Conservation (phyloP, 2,329 filamentous ascomycete species). For the Aureobasidium mangrovei region DNA sequence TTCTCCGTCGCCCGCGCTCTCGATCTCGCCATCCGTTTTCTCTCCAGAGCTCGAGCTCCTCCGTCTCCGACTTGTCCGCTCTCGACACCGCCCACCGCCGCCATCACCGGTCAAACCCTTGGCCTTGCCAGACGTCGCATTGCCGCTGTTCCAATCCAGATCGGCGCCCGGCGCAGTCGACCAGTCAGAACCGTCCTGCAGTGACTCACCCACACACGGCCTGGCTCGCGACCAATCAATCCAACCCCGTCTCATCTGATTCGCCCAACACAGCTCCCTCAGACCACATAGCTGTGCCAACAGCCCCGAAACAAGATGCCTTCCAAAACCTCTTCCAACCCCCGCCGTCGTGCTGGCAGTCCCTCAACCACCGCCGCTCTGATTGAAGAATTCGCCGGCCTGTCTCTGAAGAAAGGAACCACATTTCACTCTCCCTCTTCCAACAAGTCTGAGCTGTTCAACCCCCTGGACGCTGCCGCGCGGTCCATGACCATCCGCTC, state of each 20-base stretch:
- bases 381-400: slow-evolving; percentile 40
- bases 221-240: slow-evolving; percentile 7
- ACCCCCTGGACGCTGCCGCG: slow-evolving; percentile 23
- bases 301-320: slow-evolving; percentile 4
- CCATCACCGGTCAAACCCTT: slow-evolving; percentile 3
- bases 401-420: slow-evolving; percentile 40
- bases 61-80: neutral
- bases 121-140: neutral
- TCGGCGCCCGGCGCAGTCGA: neutral
- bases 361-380: slow-evolving; percentile 34
- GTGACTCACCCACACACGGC: slow-evolving; percentile 4
- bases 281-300: neutral
- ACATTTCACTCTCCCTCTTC: slow-evolving; percentile 41
- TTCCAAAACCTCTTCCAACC: slow-evolving; percentile 8
- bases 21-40: neutral
- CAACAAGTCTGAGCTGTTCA: slow-evolving; percentile 31
- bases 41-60: neutral
- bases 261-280: neutral
- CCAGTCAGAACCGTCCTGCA: slow-evolving; percentile 1
- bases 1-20: neutral
- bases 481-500: slow-evolving; percentile 39
- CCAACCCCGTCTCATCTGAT: neutral
- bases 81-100: slow-evolving; percentile 10
- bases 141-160: neutral
- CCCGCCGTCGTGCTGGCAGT: slow-evolving; percentile 12